phyloP scores from a whole-genome alignment of 345 rosid genomes.

The Eucalyptus polybractea region DNA sequence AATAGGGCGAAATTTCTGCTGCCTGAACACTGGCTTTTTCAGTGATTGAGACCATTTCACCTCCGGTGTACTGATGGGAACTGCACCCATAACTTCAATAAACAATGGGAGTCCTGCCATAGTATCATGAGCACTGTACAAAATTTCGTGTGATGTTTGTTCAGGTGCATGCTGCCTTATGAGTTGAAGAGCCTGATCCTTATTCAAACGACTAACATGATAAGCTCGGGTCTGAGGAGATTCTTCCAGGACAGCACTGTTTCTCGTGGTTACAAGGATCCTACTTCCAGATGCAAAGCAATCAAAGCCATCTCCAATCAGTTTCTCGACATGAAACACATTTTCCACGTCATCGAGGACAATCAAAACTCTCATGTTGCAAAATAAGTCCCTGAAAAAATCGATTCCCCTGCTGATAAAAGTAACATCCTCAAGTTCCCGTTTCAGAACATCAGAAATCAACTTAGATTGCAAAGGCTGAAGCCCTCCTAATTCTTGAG shows the following conservation, averaged over 20 bases:
- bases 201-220: not conserved
- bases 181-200: not conserved
- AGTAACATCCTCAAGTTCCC: too few species aligned
- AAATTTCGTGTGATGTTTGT: fast-evolving
- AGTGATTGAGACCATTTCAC: fast-evolving
- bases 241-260: not conserved
- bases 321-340: not conserved
- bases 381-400: not conserved
- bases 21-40: fast-evolving
- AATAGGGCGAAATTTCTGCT: not conserved
- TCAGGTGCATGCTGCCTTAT: not conserved
- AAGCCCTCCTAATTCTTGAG: not conserved
- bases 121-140: fast-evolving
- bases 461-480: not conserved
- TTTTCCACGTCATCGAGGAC: constrained; percentile 7
- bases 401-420: not conserved
- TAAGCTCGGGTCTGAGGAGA: not conserved
- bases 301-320: not conserved
- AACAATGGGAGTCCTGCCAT: not conserved
- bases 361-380: not conserved
- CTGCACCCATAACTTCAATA: not conserved
- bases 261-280: constrained; percentile 2
- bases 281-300: constrained; percentile 5
- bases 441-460: not conserved
- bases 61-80: not conserved